phyloP scores from a whole-genome alignment of 2,329 filamentous ascomycete species.

The Stemphylium vesicarium region DNA sequence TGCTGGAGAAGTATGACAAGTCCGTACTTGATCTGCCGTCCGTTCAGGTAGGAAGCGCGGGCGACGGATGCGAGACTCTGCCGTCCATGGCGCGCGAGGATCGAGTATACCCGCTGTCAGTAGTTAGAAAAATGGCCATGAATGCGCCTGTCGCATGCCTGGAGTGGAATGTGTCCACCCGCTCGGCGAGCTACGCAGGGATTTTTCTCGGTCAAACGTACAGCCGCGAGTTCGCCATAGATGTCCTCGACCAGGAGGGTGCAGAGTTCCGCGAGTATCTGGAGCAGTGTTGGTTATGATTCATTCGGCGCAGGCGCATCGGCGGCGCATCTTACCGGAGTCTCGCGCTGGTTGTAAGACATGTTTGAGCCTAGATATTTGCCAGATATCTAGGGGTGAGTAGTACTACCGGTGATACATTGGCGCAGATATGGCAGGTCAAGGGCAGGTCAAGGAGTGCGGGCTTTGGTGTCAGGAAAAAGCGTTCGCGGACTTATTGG shows the following conservation, averaged over 20 bases:
- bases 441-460: neutral
- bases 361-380: conserved; percentile 44
- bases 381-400: conserved; percentile 42
- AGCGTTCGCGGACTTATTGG: conserved; percentile 2
- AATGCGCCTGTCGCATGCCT: conserved; percentile 16
- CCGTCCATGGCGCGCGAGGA: conserved; percentile 79
- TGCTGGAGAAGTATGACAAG: conserved; percentile 87
- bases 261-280: conserved; percentile 86
- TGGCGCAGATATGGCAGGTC: conserved; percentile 16
- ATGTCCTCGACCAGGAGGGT: conserved; percentile 85
- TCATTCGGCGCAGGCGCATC: conserved; percentile 29
- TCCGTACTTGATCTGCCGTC: conserved; percentile 79
- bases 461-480: neutral
- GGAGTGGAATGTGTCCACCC: neutral
- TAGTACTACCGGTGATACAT: conserved; percentile 43
- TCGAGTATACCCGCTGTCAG: conserved; percentile 78
- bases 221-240: conserved; percentile 89
- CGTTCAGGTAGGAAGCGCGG: conserved; percentile 73
- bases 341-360: conserved; percentile 46
- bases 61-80: conserved; percentile 73
- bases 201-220: conserved; percentile 52
- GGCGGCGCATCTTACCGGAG: conserved; percentile 40
- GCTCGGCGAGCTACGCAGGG: neutral
- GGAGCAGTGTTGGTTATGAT: conserved; percentile 55
- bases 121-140: conserved; percentile 17